These are phyloP conservation scores for Botrytis aclada DNA, from an alignment of 2,329 filamentous ascomycete genomes.

Conservation along the genomic window DNA sequence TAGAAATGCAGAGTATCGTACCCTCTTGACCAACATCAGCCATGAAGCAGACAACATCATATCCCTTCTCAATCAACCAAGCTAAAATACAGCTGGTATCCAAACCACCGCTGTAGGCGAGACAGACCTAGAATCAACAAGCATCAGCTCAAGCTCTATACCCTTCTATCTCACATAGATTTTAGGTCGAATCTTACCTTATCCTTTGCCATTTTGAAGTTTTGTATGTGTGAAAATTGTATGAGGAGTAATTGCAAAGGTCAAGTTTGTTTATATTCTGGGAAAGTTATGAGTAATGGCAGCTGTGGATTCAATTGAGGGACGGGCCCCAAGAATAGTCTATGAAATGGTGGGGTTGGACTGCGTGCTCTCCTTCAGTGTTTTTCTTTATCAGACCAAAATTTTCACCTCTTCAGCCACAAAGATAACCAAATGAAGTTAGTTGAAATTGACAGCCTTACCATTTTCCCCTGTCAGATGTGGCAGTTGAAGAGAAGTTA, in stretches of 20 bases:
- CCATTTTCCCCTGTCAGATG: slow-evolving; percentile 10
- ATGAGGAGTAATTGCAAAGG: not conserved
- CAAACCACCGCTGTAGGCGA: slow-evolving; percentile 45
- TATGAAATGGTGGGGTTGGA: slow-evolving; percentile 4
- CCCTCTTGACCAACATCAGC: slow-evolving; percentile 70
- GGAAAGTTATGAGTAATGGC: slow-evolving; percentile 4
- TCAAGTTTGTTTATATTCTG: not conserved
- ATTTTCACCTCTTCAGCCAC: slow-evolving; percentile 19
- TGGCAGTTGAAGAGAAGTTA: not conserved
- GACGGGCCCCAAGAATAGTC: not conserved
- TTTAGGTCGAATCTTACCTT: slow-evolving; percentile 25
- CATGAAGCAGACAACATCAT: slow-evolving; percentile 50
- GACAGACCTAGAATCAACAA: slow-evolving; percentile 38
- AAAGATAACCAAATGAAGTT: slow-evolving; percentile 24
- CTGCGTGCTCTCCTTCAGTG: not conserved
- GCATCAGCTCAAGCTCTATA: slow-evolving; percentile 23
- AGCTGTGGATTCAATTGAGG: slow-evolving; percentile 13
- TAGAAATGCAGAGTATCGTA: slow-evolving; percentile 26
- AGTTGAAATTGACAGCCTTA: not conserved
- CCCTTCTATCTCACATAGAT: not conserved
- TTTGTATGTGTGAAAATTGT: not conserved
- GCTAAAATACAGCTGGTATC: slow-evolving; percentile 46
- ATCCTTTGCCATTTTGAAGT: slow-evolving; percentile 31
- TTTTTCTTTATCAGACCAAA: slow-evolving; percentile 7
- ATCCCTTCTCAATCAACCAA: slow-evolving; percentile 49